Evolutionary conservation across 371 early-diverging fungal species (phyloP).

Genomic region (Basidiobolus meristosporus): DNA sequence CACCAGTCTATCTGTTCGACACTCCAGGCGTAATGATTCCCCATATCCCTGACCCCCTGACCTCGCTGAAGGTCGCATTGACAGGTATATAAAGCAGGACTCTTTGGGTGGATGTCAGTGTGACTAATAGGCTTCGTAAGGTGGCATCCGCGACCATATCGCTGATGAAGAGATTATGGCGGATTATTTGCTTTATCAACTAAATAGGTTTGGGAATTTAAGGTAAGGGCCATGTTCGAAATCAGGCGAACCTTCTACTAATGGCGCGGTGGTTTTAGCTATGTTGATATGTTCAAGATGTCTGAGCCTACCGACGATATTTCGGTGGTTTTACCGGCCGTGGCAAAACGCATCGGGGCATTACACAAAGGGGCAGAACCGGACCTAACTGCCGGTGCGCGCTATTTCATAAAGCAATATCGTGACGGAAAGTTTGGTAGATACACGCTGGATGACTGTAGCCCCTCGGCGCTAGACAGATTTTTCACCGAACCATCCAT

Average conservation of each 20-base stretch:
- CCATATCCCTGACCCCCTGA: conserved; percentile 51
- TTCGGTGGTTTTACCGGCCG: conserved; percentile 24
- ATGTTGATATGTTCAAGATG: conserved; percentile 17
- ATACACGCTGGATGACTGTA: conserved; percentile 51
- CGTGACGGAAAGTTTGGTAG: conserved; percentile 48
- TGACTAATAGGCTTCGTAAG: conserved; percentile 11
- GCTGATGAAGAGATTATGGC: conserved; percentile 64
- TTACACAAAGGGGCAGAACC: conserved; percentile 48
- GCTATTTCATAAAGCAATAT: conserved; percentile 50
- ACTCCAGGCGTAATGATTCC: conserved; percentile 86
- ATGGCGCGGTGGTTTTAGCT: conserved; percentile 8
- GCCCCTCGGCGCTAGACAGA: conserved; percentile 17
- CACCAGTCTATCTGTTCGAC: conserved; percentile 75
- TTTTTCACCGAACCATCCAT: conserved; percentile 19
- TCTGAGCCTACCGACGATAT: conserved; percentile 48
- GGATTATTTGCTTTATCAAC: conserved; percentile 69
- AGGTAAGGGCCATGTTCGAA: conserved; percentile 9
- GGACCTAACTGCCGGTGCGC: conserved; percentile 38
- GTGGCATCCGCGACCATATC: conserved; percentile 73
- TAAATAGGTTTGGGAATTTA: conserved; percentile 33
- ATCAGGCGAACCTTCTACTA: not conserved
- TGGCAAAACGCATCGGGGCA: conserved; percentile 58
- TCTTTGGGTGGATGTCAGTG: conserved; percentile 1
- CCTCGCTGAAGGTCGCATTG: conserved; percentile 58
- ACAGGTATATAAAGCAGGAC: conserved; percentile 23